Evolutionary conservation across 1,284 basidiomycete species (phyloP).

Genomic region (Heterobasidion irregulare): DNA sequence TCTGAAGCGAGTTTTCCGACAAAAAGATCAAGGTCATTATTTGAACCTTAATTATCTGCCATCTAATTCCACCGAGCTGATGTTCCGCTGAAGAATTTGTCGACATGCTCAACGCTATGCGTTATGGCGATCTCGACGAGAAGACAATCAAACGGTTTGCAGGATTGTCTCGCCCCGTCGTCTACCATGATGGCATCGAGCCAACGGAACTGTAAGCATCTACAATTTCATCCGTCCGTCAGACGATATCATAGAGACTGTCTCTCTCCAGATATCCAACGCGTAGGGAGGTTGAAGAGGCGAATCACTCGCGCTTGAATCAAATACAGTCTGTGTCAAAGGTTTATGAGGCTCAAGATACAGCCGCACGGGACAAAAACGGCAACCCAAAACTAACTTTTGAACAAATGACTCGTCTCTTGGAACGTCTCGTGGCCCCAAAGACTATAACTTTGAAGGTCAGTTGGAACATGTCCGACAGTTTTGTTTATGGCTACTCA

Average conservation of each 20-base stretch:
- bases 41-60: not conserved
- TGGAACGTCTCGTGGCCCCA: slow-evolving; percentile 19
- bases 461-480: not conserved
- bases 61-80: not conserved
- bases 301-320: slow-evolving; percentile 42
- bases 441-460: slow-evolving; percentile 18
- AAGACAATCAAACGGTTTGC: slow-evolving; percentile 49
- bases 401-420: slow-evolving; percentile 14
- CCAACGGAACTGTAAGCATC: slow-evolving; percentile 70
- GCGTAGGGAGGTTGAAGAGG: slow-evolving; percentile 49
- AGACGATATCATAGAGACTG: slow-evolving; percentile 15
- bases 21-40: slow-evolving; percentile 44
- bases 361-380: slow-evolving; percentile 19
- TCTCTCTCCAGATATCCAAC: slow-evolving; percentile 41
- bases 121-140: slow-evolving; percentile 42
- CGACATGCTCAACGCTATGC: slow-evolving; percentile 68
- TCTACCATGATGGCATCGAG: slow-evolving; percentile 65
- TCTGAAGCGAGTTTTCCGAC: slow-evolving; percentile 36
- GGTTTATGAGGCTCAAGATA: slow-evolving; percentile 29
- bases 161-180: slow-evolving; percentile 48
- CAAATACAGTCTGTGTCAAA: slow-evolving; percentile 20
- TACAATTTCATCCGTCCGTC: too few species aligned
- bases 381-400: slow-evolving; percentile 10
- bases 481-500: not conserved
- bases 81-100: slow-evolving; percentile 38